These are phyloP conservation scores for Saprolegnia diclina DNA, from an alignment of 352 stramenopile genomes.

Conservation along the genomic window DNA sequence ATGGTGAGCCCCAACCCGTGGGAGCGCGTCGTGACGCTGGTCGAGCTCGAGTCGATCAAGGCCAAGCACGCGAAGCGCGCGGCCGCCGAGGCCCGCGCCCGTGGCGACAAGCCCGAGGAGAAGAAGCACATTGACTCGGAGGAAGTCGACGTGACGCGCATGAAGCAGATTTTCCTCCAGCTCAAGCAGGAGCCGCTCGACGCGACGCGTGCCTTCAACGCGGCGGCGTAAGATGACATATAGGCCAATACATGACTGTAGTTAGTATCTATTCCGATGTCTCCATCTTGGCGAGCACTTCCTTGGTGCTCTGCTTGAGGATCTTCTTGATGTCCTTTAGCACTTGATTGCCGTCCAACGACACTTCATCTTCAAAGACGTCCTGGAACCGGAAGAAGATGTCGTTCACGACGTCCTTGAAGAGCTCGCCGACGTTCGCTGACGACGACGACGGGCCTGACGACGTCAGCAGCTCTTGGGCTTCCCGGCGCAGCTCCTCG, in stretches of 20 bases:
- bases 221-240: constrained; percentile 20
- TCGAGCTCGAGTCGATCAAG: constrained; percentile 83
- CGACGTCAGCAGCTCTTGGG: constrained; percentile 39
- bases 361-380: constrained; percentile 53
- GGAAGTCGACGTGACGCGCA: constrained; percentile 84
- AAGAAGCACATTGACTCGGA: constrained; percentile 60
- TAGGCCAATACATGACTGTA: background rate
- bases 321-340: constrained; percentile 69
- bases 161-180: constrained; percentile 91
- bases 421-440: constrained; percentile 38
- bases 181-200: constrained; percentile 90
- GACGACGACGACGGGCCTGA: background rate
- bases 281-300: constrained; percentile 34
- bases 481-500: constrained; percentile 40
- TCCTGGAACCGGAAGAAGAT: constrained; percentile 83
- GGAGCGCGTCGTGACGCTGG: constrained; percentile 91
- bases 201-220: constrained; percentile 44
- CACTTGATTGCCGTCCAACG: constrained; percentile 62
- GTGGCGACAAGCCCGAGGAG: constrained; percentile 24
- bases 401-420: constrained; percentile 74
- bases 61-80: constrained; percentile 41
- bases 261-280: constrained; percentile 2
- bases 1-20: constrained; percentile 92
- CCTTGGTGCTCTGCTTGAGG: constrained; percentile 70
- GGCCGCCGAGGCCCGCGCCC: constrained; percentile 35